Evolutionary conservation across 192 early-diverging fungal species (phyloP).

Genomic region (Mortierella hygrophila): DNA sequence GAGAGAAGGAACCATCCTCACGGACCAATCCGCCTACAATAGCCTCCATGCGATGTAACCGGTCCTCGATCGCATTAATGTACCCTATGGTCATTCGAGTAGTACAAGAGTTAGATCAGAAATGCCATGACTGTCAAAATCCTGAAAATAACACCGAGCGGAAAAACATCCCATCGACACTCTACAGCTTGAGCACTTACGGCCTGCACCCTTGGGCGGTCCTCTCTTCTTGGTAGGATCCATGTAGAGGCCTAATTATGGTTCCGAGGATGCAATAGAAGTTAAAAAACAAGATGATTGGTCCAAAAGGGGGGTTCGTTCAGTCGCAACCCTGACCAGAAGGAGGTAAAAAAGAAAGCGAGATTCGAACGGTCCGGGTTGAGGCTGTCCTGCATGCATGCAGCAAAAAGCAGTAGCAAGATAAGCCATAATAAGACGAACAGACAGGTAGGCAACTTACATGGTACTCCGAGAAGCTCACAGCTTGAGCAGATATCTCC

Average conservation of each 20-base stretch:
- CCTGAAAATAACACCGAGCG: neutral
- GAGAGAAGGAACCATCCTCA: conserved; percentile 54
- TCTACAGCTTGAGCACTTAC: conserved; percentile 23
- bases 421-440: neutral
- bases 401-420: neutral
- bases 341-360: neutral
- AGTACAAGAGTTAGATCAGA: neutral
- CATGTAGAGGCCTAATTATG: conserved; percentile 30
- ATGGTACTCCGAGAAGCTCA: conserved; percentile 39
- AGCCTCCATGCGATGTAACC: conserved; percentile 79
- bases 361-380: neutral
- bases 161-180: neutral
- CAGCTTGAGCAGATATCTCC: conserved; percentile 51
- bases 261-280: neutral
- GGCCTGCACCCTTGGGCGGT: conserved; percentile 73
- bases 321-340: neutral
- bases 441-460: conserved; percentile 19
- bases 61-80: conserved; percentile 85
- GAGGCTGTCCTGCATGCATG: neutral
- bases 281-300: neutral
- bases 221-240: conserved; percentile 81
- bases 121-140: neutral
- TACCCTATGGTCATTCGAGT: conserved; percentile 66
- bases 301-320: neutral
- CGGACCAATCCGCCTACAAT: conserved; percentile 70